A percentile compares a stretch with the other conserved stretches of the same genome.
phyloP scores from a whole-genome alignment of 768 basidiomycete genomes.

The Hypholoma fasciculare region DNA sequence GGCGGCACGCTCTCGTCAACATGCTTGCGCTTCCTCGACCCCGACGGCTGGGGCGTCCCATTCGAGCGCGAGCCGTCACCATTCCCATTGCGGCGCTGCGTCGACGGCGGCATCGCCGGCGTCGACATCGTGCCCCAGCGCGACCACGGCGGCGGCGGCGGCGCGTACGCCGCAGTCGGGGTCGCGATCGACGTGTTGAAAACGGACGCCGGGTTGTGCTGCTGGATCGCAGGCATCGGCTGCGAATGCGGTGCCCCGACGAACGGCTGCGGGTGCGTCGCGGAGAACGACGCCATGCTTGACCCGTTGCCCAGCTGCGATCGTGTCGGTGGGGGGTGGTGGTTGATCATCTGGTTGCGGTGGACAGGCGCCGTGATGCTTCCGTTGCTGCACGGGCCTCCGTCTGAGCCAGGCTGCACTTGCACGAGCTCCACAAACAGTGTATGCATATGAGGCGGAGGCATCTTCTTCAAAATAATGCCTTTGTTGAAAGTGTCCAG shows the following conservation, averaged over 20 bases:
- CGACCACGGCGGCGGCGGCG: slow-evolving; percentile 46
- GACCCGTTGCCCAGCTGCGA: slow-evolving; percentile 13
- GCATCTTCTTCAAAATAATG: slow-evolving; percentile 67
- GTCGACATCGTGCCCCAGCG: slow-evolving; percentile 48
- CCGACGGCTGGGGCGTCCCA: slow-evolving; percentile 34
- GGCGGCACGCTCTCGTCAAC: slow-evolving; percentile 31
- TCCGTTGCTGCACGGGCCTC: slow-evolving; percentile 19
- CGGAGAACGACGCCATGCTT: slow-evolving; percentile 2
- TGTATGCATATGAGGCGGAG: slow-evolving; percentile 62
- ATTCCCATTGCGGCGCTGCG: slow-evolving; percentile 35
- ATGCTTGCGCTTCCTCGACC: slow-evolving; percentile 47
- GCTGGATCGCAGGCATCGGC: slow-evolving; percentile 15
- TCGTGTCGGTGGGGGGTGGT: slow-evolving; percentile 17
- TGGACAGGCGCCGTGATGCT: slow-evolving; percentile 17
- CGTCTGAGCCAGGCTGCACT: slow-evolving; percentile 55
- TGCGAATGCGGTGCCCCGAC: slow-evolving; percentile 9
- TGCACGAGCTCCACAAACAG: slow-evolving; percentile 74
- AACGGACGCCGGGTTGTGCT: slow-evolving; percentile 14
- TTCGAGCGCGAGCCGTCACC: slow-evolving; percentile 30
- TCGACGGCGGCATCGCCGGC: slow-evolving; percentile 44
- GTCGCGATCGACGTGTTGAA: slow-evolving; percentile 14
- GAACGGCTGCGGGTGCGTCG: slow-evolving; percentile 9
- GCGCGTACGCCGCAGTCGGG: slow-evolving; percentile 13
- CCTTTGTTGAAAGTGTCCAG: slow-evolving; percentile 72
- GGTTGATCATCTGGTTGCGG: slow-evolving; percentile 19